A percentile compares a stretch with the other conserved stretches of the same genome.
These are phyloP conservation scores for Mycosphaerella sp. DNA, from an alignment of 2,329 filamentous ascomycete genomes.

Conservation along the genomic window DNA sequence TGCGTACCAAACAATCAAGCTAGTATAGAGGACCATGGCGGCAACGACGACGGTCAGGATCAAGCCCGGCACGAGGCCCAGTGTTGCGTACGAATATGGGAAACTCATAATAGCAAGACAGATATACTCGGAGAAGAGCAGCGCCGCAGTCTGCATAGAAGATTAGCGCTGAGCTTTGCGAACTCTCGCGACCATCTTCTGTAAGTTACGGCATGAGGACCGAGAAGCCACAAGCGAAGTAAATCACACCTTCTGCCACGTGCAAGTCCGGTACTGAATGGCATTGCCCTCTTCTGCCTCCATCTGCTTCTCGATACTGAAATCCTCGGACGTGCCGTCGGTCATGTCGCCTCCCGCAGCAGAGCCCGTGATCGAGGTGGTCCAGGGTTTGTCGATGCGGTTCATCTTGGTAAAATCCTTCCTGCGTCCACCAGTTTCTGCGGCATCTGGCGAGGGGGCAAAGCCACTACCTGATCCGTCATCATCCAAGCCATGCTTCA, in stretches of 20 bases:
- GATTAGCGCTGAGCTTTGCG: not conserved
- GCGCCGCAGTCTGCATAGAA: conserved; percentile 61
- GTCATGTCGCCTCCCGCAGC: conserved; percentile 11
- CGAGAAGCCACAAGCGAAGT: not conserved
- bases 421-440: conserved; percentile 29
- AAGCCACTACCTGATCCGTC: conserved; percentile 27
- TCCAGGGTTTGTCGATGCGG: conserved; percentile 37
- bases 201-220: not conserved
- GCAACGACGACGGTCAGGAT: conserved; percentile 78
- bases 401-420: conserved; percentile 34
- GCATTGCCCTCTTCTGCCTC: conserved; percentile 68
- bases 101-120: conserved; percentile 93
- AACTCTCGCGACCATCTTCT: not conserved
- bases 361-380: conserved; percentile 31
- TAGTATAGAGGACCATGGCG: conserved; percentile 75
- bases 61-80: conserved; percentile 79
- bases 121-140: conserved; percentile 94
- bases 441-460: conserved; percentile 21
- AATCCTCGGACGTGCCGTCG: conserved; percentile 26
- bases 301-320: conserved; percentile 59
- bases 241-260: conserved; percentile 69
- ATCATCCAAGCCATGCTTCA: conserved; percentile 19
- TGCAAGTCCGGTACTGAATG: conserved; percentile 90
- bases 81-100: conserved; percentile 81
- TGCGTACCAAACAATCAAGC: conserved; percentile 55